Percentiles rank a stretch among this genome's conserved stretches.
These are phyloP conservation scores for Penicillium daleae DNA, from an alignment of 495 filamentous ascomycete genomes.

Conservation along the genomic window DNA sequence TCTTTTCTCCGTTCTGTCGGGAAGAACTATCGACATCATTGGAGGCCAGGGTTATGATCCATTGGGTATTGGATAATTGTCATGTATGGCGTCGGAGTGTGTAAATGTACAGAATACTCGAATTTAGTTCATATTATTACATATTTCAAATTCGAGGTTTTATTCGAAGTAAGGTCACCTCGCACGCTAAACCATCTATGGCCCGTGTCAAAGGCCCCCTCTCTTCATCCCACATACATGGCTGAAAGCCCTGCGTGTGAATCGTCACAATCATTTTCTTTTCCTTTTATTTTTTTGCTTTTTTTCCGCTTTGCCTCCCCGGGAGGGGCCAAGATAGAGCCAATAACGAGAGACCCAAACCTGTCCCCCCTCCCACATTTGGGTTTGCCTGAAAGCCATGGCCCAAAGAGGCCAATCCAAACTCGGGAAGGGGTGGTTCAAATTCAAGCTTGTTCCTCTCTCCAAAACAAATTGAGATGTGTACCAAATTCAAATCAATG, in stretches of 20 bases:
- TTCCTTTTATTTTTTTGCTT: background rate
- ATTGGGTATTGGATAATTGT: background rate
- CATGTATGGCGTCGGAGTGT: background rate
- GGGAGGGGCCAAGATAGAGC: constrained; percentile 13
- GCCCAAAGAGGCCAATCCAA: background rate
- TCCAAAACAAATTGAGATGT: background rate
- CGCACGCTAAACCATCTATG: constrained; percentile 30
- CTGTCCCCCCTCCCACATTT: constrained; percentile 24
- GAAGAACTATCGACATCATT: constrained; percentile 1
- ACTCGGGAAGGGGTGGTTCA: background rate
- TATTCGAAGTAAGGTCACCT: constrained; percentile 27
- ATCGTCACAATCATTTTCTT: constrained; percentile 17
- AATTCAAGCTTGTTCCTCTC: background rate
- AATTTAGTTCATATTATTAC: background rate
- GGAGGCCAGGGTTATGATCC: background rate
- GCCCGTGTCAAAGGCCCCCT: constrained; percentile 31
- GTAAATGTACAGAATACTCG: no score
- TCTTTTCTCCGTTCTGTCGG: background rate
- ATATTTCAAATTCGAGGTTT: background rate
- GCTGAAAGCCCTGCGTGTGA: constrained; percentile 24
- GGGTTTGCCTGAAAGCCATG: constrained; percentile 21
- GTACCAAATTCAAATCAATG: background rate
- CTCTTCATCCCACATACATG: constrained; percentile 19
- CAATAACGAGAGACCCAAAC: constrained; percentile 19
- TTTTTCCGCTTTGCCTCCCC: constrained; percentile 14